These are phyloP conservation scores for Trichoderma sp. DNA, from an alignment of 2,329 filamentous ascomycete species.

Conservation along the genomic window DNA sequence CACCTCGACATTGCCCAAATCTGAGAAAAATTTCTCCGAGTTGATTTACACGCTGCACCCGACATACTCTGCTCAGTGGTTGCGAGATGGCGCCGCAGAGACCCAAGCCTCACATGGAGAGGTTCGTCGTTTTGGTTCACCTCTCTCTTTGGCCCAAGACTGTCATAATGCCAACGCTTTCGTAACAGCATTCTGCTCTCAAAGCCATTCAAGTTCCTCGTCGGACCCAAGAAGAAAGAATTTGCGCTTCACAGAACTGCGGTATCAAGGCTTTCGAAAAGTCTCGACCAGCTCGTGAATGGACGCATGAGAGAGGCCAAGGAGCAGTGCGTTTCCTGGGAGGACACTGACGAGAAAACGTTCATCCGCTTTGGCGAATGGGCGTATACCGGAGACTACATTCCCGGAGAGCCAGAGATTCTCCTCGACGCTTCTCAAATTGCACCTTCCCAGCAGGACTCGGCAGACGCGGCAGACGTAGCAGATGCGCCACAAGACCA, in stretches of 20 bases:
- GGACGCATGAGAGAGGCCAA: neutral
- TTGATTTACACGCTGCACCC: too few species aligned
- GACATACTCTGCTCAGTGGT: too few species aligned
- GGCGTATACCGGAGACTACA: slow-evolving; percentile 3
- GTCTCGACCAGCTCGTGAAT: neutral
- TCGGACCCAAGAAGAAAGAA: neutral
- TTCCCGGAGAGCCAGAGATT: neutral
- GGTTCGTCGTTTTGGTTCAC: too few species aligned
- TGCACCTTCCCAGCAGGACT: neutral
- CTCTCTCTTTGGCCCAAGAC: too few species aligned
- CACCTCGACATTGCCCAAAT: too few species aligned
- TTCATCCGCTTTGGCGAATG: slow-evolving; percentile 13
- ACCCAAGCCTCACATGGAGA: too few species aligned
- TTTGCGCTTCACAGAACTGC: neutral
- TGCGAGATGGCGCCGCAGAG: too few species aligned
- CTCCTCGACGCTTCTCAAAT: neutral
- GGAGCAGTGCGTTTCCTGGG: neutral
- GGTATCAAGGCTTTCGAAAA: neutral
- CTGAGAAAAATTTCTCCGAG: too few species aligned
- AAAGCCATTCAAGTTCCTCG: neutral
- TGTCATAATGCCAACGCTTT: too few species aligned
- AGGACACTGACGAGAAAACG: neutral
- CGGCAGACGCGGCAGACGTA: too few species aligned
- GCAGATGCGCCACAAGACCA: too few species aligned
- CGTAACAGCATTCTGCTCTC: neutral